Base-by-base conservation (phyloP, 2,329 filamentous ascomycete species). In the Myriosclerotinia scirpicola region DNA sequence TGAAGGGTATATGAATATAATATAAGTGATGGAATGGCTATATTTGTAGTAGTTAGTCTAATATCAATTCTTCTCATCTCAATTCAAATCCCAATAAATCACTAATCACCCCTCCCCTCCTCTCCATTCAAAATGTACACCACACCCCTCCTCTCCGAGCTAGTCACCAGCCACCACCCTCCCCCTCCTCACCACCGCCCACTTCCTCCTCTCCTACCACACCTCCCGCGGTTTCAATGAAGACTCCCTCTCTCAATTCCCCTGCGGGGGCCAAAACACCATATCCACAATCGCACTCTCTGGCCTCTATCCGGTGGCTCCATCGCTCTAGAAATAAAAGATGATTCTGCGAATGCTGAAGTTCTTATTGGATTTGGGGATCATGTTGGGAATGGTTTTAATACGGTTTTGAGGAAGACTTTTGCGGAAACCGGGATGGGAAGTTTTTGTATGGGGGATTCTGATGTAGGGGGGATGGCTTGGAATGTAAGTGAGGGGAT, bases 361-460 rank as follows among this genome's bases (percentile, higher is more conserved):
- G 73, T 75, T 2, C 64, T 72, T 8, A 69, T 75, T 55, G 73
- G 60, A 1, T 54, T 75, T 38, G 73, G 73, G 14, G 67, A 71
- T 26, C 17, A 68, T 52, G 69, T 70, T 0, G 73, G 72, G 38
- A 66, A 64, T 12, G 67, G 68, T 6, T 74, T 74, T 68, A 73
- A 73, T 68, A 73, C 70, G 14, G 62, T 73, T 54, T 26, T 74
- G 22, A 61, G 68, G 20, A 64, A 54, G 4, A 73, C 72, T 30
- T 70, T 74, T 68, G 56, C 34, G 5, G 69, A 74, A 56, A 55
- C 62, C 22, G 74, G 74, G 15, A 56, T 70, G 15, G 88, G 90
- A 59, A 80, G 82, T 56, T 88, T 93, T 75, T 93, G 90, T 78
- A 75, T 93, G 40, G 84, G 86, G 12, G 77, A 81, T 69, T 78